phyloP scores from a whole-genome alignment of 176 grass and related monocot genomes.

The Musa beccarii region DNA sequence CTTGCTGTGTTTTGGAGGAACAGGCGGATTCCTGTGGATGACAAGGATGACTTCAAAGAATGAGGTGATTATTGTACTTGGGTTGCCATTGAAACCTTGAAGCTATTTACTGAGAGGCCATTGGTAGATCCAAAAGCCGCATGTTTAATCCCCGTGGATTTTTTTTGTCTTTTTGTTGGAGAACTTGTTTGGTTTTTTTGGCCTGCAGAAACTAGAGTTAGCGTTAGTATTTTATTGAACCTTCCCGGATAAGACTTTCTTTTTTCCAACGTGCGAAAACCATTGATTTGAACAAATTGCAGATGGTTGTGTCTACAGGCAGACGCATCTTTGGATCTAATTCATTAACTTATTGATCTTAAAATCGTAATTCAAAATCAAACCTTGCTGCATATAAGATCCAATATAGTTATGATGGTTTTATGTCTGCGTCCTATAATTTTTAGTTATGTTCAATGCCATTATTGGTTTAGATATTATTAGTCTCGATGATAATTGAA shows the following conservation, averaged over 20 bases:
- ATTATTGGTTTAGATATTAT: too few species aligned
- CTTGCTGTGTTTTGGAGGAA: slow-evolving; percentile 95
- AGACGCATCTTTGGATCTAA: too few species aligned
- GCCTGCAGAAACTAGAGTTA: not conserved
- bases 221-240: not conserved
- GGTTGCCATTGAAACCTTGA: not conserved
- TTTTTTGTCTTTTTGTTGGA: not conserved
- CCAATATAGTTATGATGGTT: too few species aligned
- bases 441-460: too few species aligned
- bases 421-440: too few species aligned
- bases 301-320: too few species aligned
- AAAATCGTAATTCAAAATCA: too few species aligned
- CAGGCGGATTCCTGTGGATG: slow-evolving; percentile 52
- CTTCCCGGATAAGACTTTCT: not conserved
- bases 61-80: slow-evolving; percentile 22
- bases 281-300: too few species aligned
- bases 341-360: too few species aligned
- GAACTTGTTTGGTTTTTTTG: not conserved
- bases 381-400: too few species aligned
- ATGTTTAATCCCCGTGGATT: not conserved
- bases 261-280: not conserved
- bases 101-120: not conserved
- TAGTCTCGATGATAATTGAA: too few species aligned
- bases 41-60: slow-evolving; percentile 97
- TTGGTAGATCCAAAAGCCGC: not conserved